Evolutionary conservation across 2,329 filamentous ascomycete genomes (phyloP).

Genomic region (Cladophialophora carrionii): DNA sequence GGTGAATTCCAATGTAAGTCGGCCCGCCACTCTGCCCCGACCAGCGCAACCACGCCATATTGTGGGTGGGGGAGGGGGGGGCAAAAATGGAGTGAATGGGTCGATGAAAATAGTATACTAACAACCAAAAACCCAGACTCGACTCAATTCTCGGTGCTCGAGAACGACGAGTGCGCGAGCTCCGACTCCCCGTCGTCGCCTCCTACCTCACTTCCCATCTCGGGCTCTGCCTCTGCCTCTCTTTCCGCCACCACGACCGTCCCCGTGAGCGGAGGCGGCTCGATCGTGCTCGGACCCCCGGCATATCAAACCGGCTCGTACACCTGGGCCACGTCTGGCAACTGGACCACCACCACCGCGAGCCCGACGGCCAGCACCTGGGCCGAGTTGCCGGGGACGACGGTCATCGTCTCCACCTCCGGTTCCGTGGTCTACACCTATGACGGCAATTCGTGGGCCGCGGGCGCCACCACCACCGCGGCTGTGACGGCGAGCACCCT

Average conservation of each 20-base stretch:
- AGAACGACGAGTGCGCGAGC: slow-evolving; percentile 14
- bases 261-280: slow-evolving; percentile 17
- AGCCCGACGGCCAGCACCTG: slow-evolving; percentile 10
- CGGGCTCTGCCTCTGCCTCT: slow-evolving; percentile 6
- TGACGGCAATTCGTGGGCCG: neutral
- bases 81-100: neutral
- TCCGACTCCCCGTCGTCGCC: slow-evolving; percentile 2
- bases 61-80: no score
- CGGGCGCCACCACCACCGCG: slow-evolving; percentile 16
- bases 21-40: no score
- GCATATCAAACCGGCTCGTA: slow-evolving; percentile 22
- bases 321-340: slow-evolving; percentile 11
- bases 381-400: neutral
- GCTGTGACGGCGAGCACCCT: neutral
- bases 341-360: slow-evolving; percentile 15
- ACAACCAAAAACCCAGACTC: slow-evolving; percentile 26
- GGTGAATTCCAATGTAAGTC: slow-evolving; percentile 38
- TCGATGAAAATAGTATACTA: neutral
- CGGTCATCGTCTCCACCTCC: slow-evolving; percentile 1
- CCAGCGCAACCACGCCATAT: no score
- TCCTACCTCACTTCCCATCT: slow-evolving; percentile 16
- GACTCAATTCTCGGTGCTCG: slow-evolving; percentile 38
- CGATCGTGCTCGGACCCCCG: slow-evolving; percentile 23
- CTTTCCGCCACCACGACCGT: slow-evolving; percentile 1
- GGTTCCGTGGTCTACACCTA: neutral